Percentiles rank a stretch among this genome's conserved stretches.
Conservation (phyloP, 2,329 filamentous ascomycete genomes). For the Trichoderma lentiforme region DNA sequence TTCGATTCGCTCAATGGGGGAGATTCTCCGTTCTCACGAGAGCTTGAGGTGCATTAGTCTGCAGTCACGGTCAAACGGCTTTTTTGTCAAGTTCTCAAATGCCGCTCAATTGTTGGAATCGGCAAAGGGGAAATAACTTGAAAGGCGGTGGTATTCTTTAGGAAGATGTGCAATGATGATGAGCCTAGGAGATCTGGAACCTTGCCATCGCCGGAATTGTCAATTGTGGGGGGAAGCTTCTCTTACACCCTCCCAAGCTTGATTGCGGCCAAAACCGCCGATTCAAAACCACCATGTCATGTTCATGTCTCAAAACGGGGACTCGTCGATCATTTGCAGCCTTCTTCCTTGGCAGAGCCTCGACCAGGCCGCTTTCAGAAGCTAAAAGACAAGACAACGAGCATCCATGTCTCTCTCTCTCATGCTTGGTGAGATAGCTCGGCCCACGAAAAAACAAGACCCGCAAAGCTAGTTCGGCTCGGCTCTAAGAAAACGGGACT, state of each 20-base stretch:
- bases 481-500: neutral
- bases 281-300: neutral
- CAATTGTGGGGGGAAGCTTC: neutral
- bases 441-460: neutral
- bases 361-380: slow-evolving; percentile 7
- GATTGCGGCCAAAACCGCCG: neutral
- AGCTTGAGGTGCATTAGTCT: neutral
- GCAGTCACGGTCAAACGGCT: neutral
- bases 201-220: neutral
- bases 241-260: neutral
- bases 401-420: neutral
- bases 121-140: neutral
- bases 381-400: neutral
- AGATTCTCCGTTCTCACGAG: neutral
- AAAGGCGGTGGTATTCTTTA: neutral
- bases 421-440: neutral
- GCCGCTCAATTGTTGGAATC: neutral
- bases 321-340: neutral
- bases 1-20: neutral
- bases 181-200: neutral
- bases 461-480: slow-evolving; percentile 3
- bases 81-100: neutral
- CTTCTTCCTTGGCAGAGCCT: neutral
- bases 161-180: neutral
- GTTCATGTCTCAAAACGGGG: neutral